Conservation (phyloP, 257 asterid genomes). For the Capsicum chinense region DNA sequence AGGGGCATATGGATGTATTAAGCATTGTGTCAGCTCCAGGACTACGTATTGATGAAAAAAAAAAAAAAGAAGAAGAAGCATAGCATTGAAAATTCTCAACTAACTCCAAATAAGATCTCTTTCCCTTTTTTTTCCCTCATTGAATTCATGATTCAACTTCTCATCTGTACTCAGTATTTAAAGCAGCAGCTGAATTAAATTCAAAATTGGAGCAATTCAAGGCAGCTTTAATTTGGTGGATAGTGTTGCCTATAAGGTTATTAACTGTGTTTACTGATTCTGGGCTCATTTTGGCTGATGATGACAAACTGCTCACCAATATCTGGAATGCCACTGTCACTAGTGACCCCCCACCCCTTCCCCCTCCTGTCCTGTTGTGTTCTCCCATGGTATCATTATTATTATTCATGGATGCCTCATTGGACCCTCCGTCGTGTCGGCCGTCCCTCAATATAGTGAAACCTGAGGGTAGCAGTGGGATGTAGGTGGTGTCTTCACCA, state of each 20-base stretch:
- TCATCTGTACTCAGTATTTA: constrained; percentile 26
- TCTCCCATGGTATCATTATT: not conserved
- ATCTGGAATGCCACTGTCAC: constrained; percentile 83
- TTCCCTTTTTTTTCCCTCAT: not conserved
- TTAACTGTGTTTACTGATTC: constrained; percentile 86
- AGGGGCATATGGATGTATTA: constrained; percentile 32
- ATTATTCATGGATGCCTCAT: constrained; percentile 45
- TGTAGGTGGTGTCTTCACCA: constrained; percentile 83
- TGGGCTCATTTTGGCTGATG: constrained; percentile 72
- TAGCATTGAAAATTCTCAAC: constrained; percentile 71
- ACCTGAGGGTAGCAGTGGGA: constrained; percentile 81
- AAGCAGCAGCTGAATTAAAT: constrained; percentile 28
- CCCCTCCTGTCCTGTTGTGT: not conserved
- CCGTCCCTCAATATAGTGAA: constrained; percentile 82
- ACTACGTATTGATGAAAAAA: constrained; percentile 48
- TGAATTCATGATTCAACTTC: constrained; percentile 27
- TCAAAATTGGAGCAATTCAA: constrained; percentile 64
- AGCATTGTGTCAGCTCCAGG: constrained; percentile 26
- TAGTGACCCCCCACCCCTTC: constrained; percentile 58
- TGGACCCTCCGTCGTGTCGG: constrained; percentile 6
- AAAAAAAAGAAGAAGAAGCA: constrained; percentile 34
- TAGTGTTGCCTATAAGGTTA: constrained; percentile 72
- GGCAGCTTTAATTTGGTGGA: constrained; percentile 90
- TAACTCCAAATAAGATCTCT: constrained; percentile 39
- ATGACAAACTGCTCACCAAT: constrained; percentile 70